These are phyloP conservation scores for Solidago caesia DNA, from an alignment of 129 eudicot species.

Conservation along the genomic window DNA sequence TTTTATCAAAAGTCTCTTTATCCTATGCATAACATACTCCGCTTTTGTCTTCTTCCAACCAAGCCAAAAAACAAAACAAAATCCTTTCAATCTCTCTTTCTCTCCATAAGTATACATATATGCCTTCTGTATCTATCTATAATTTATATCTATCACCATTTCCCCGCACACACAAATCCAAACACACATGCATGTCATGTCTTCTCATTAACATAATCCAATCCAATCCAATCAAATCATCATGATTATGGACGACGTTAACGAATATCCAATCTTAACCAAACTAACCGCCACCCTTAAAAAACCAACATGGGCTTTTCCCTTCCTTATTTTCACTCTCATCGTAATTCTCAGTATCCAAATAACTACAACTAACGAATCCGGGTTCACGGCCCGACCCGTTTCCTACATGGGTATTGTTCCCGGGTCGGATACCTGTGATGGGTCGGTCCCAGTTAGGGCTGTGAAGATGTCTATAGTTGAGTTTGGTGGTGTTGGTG, in stretches of 20 bases:
- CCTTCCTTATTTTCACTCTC: conserved; percentile 45
- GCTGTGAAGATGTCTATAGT: conserved; percentile 55
- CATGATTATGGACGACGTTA: conserved; percentile 34
- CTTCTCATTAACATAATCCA: background rate
- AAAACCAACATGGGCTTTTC: conserved; percentile 64
- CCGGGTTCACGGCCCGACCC: conserved; percentile 24
- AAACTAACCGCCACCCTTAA: conserved; percentile 33
- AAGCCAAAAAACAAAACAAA: conserved; percentile 1
- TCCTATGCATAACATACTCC: no score
- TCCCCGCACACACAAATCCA: conserved; percentile 4
- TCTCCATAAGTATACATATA: no score
- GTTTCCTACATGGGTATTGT: conserved; percentile 12
- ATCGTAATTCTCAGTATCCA: conserved; percentile 48
- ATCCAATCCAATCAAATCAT: background rate
- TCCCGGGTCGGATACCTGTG: conserved; percentile 51
- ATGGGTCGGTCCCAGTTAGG: conserved; percentile 44
- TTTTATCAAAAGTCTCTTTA: no score
- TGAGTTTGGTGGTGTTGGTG: conserved; percentile 95
- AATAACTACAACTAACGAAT: conserved; percentile 35
- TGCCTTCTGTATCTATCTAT: no score
- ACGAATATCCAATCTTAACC: conserved; percentile 37
- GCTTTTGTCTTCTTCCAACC: background rate
- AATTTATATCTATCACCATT: background rate
- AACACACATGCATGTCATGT: conserved; percentile 17
- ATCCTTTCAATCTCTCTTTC: background rate